Evolutionary conservation across 2,329 filamentous ascomycete genomes (phyloP).

Genomic region (Thelonectria olida): DNA sequence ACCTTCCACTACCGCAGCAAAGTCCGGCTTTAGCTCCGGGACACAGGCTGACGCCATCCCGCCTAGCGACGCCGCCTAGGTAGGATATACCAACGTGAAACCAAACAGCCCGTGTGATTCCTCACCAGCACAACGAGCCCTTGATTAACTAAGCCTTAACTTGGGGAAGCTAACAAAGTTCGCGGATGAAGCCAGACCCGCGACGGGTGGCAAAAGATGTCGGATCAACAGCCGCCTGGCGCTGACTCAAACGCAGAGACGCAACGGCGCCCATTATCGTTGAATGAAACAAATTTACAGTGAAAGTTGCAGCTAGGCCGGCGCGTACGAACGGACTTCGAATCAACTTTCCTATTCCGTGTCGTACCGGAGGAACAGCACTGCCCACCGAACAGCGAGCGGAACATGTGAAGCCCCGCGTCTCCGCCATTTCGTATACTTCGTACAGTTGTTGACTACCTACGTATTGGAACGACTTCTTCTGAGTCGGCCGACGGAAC

Average conservation of each 20-base stretch:
- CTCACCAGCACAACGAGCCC: background rate
- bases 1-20: background rate
- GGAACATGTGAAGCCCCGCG: background rate
- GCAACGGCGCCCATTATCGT: background rate
- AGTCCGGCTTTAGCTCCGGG: slow-evolving; percentile 12
- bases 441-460: background rate
- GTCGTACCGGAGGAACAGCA: background rate
- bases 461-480: no score
- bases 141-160: no score
- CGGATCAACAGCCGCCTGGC: slow-evolving; percentile 12
- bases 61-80: no score
- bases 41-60: slow-evolving; percentile 21
- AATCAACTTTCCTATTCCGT: slow-evolving; percentile 10
- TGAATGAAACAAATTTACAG: background rate
- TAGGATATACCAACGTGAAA: no score
- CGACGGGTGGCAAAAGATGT: slow-evolving; percentile 2
- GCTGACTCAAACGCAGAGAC: slow-evolving; percentile 2
- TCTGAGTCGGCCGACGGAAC: slow-evolving; percentile 1
- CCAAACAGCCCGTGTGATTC: background rate
- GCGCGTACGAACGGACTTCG: background rate
- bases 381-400: slow-evolving; percentile 3
- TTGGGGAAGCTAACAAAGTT: background rate
- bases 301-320: no score
- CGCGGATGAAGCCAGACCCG: background rate
- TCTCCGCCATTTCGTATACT: slow-evolving; percentile 3